Base-by-base conservation (phyloP, 2,329 filamentous ascomycete species). In the Fusarium proliferatum region DNA sequence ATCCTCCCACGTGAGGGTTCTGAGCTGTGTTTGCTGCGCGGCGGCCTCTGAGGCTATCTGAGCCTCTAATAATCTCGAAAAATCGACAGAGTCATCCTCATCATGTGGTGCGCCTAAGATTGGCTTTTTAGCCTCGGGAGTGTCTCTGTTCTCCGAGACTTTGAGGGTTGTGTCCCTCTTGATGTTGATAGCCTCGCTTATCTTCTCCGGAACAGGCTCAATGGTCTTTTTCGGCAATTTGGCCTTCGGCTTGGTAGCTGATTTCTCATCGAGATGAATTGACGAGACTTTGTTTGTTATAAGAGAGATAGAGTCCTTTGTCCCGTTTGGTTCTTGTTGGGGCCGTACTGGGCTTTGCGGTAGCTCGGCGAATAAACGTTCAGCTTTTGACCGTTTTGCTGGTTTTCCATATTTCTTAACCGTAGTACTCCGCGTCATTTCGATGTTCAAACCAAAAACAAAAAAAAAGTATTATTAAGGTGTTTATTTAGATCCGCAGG, bases 1-100 rank as follows among this genome's bases (percentile, higher is more conserved):
- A 59, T 91, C 88, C 36, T 85, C 80, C 90, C 90, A 92, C 2
- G 84, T 83, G 45, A 90, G 80, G 9, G 85, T 76, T 7, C 85
- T 84, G 21, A 88, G 79, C 12, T 75, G 69, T 10, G 71, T 59
- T 46, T 80, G 78, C 28, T 79, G 77, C n/a, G 69, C 52, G n/a
- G 75, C 28, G 9, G 60, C 55, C 46, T 79, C 77, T 16, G 66
- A 39, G 15, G 75, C 30, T 19, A 49, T 57, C n/a, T 66, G 69
- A 33, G 61, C 52, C 34, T 73, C 16, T n/a, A 70, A 30, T 11
- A 57, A 21, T 48, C 46, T 48, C 42, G 52, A 45, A 26, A 51
- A 30, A 19, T 67, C 48, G 13, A 38, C 26, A 19, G 60, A 56
- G 39, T 75, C 53, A 41, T 65, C 45, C 28, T 49, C 61, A 17